phyloP scores from a whole-genome alignment of 2,329 filamentous ascomycete species.

The Magnaporthiopsis incrustans region DNA sequence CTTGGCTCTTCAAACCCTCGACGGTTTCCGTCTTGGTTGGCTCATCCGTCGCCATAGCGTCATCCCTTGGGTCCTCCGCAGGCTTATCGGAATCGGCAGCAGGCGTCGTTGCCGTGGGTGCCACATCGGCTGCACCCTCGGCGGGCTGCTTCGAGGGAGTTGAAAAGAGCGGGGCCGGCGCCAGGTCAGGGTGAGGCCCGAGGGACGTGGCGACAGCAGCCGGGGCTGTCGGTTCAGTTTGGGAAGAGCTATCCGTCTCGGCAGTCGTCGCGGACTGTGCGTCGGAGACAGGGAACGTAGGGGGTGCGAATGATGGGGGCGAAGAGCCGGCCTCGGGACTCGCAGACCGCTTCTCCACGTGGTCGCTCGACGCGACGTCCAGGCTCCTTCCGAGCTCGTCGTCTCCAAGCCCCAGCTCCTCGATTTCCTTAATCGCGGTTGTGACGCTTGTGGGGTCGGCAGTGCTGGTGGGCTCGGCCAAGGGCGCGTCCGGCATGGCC shows the following conservation, averaged over 20 bases:
- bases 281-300: not conserved
- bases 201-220: not conserved
- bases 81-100: slow-evolving; percentile 6
- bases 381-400: slow-evolving; percentile 1
- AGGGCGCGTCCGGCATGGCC: not conserved
- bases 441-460: slow-evolving; percentile 5
- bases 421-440: slow-evolving; percentile 7
- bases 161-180: slow-evolving; percentile 54
- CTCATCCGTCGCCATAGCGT: slow-evolving; percentile 1
- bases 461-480: not conserved
- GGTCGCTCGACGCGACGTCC: not conserved
- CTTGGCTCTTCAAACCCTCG: not conserved
- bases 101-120: slow-evolving; percentile 2
- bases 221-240: not conserved
- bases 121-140: not conserved
- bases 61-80: slow-evolving; percentile 7
- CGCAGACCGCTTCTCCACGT: not conserved
- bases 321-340: not conserved
- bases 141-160: not conserved
- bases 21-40: not conserved
- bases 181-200: slow-evolving; percentile 43
- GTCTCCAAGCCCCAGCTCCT: slow-evolving; percentile 3
- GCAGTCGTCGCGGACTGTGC: not conserved
- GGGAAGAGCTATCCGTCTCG: not conserved
- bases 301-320: not conserved